A percentile compares a stretch with the other conserved stretches of the same genome.
phyloP scores from a whole-genome alignment of 169 alveolate species.

The Sarcocystis neurona region DNA sequence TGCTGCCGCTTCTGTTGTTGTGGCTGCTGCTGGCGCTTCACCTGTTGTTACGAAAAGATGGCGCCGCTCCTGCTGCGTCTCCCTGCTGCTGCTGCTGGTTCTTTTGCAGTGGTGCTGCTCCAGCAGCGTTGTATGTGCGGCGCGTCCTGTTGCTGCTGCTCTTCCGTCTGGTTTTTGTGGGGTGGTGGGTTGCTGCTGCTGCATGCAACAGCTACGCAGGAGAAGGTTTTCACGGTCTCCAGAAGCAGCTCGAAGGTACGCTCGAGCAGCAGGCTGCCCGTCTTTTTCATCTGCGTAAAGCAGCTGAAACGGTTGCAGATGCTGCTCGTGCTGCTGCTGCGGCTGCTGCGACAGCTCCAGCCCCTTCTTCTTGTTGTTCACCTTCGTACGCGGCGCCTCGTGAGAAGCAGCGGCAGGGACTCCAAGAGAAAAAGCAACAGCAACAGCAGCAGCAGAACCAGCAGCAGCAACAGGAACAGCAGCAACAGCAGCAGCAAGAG shows the following conservation, averaged over 20 bases:
- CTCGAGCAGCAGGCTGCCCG: neutral
- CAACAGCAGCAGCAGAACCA: too few species aligned
- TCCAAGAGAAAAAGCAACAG: too few species aligned
- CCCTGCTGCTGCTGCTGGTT: too few species aligned
- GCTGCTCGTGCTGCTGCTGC: neutral
- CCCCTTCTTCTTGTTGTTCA: neutral
- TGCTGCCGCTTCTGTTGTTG: too few species aligned
- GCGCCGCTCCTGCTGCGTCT: too few species aligned
- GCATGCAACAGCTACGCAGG: neutral
- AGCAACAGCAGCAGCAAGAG: too few species aligned
- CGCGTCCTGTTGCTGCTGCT: neutral
- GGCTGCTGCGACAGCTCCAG: neutral
- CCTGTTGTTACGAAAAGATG: too few species aligned
- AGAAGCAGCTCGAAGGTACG: slow-evolving; percentile 5
- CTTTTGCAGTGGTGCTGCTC: too few species aligned
- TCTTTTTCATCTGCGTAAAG: neutral
- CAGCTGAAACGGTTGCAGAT: neutral
- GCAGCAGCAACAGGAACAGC: too few species aligned
- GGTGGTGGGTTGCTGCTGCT: too few species aligned
- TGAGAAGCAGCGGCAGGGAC: too few species aligned
- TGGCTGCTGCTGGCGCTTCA: too few species aligned
- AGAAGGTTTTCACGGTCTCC: slow-evolving; percentile 16
- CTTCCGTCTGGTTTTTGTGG: neutral
- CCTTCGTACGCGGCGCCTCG: neutral
- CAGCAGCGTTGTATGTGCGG: neutral